Base-by-base conservation (phyloP, 2,329 filamentous ascomycete genomes). In the Colletotrichum navitas region DNA sequence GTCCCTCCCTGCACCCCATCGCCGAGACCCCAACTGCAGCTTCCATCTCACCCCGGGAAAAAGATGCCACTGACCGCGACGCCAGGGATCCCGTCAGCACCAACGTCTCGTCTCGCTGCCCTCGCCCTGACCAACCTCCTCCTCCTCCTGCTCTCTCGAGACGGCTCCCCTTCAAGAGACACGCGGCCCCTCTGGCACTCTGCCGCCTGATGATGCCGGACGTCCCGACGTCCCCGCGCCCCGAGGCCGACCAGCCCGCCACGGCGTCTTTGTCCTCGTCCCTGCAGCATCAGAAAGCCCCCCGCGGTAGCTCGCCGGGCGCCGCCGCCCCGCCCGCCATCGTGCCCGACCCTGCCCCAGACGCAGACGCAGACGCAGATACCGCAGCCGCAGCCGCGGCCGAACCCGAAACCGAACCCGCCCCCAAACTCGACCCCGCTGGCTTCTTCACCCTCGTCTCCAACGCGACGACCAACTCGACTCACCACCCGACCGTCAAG, bases 401-500 rank as follows among this genome's bases (percentile, higher is more conserved):
- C 45, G 21, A 45, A 11, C 43, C 43, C 21, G 43, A 4, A n/a
- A 21, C 43, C 21, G 43, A n/a, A 10, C 43, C 29, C 32, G 45
- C 55, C 3, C 71, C 68, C 14, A 68, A 68, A 26, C 68, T 74
- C 68, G 73, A 74, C 32, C 71, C 66, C 18, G 66, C 66, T 24
- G 73, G 73, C 67, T 74, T 97, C 84, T 98, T 97, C 84, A 92
- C 94, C 1, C 85, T 98, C 52, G 86, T 98, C 74, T 90, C 93
- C 78, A 94, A 97, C 80, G 83, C 87, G 14, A 88, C 89, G n/a
- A 91, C 89, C 11, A 88, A 90, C 76, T 89, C 93, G 56, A 93
- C 94, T 73, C 87, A 94, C 77, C 95, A 98, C 79, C 96, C 95
- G 1, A 90, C 89, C 64, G 90, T 97, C 1, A 94, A 95, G 83